Evolutionary conservation across 192 early-diverging fungal species (phyloP).

Genomic region (Gigaspora rosea): DNA sequence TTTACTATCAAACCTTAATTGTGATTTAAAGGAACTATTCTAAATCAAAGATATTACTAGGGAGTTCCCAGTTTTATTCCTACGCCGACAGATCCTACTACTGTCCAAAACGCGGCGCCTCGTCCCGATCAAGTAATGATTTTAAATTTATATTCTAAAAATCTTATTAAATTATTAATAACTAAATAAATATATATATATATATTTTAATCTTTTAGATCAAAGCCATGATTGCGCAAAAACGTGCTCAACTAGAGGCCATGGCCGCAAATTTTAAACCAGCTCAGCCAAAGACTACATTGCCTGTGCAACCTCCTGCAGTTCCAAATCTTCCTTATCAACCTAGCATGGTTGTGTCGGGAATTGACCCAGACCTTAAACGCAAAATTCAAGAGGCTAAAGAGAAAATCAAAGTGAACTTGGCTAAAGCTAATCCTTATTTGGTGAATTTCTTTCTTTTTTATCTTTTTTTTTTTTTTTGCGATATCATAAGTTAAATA

Average conservation of each 20-base stretch:
- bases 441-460: conserved; percentile 11
- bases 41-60: not conserved
- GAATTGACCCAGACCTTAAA: conserved; percentile 45
- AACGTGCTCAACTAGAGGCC: conserved; percentile 36
- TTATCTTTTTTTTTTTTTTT: not conserved
- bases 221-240: conserved; percentile 49
- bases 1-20: not conserved
- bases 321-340: not conserved
- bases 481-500: not conserved
- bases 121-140: not conserved
- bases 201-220: conserved; percentile 36
- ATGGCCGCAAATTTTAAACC: conserved; percentile 30
- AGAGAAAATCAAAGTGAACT: conserved; percentile 33
- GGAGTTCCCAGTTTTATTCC: conserved; percentile 10
- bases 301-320: not conserved
- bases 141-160: not conserved
- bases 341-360: not conserved
- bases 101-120: conserved; percentile 2
- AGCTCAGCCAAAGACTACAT: conserved; percentile 21
- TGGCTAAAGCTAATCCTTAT: conserved; percentile 30
- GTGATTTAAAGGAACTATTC: not conserved
- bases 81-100: not conserved
- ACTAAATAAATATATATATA: not conserved
- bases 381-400: conserved; percentile 53
- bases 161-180: not conserved